phyloP scores from a whole-genome alignment of 1,139 yeast genomes.

The Suhomyces ambrosiae region DNA sequence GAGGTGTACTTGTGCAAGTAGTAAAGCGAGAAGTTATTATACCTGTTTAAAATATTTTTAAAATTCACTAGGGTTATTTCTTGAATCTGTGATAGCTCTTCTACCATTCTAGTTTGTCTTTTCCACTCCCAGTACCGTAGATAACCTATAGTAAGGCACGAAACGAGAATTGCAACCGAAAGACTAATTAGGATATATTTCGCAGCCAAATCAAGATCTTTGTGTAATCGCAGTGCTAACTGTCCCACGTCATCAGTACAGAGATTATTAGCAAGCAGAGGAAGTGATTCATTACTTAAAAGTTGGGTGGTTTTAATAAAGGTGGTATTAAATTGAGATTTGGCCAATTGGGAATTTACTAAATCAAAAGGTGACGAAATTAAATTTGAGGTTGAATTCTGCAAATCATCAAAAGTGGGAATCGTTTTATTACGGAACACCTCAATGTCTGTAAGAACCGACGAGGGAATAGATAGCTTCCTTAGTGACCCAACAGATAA shows the following conservation, averaged over 20 bases:
- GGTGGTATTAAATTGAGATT: conserved; percentile 13
- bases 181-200: conserved; percentile 43
- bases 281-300: conserved; percentile 41
- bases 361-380: conserved; percentile 17
- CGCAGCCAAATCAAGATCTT: conserved; percentile 34
- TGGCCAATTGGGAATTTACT: conserved; percentile 8
- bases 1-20: conserved; percentile 12
- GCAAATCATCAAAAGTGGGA: conserved; percentile 16
- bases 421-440: conserved; percentile 14
- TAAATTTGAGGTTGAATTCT: conserved; percentile 16
- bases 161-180: conserved; percentile 26
- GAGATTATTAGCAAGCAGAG: conserved; percentile 18
- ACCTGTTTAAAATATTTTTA: conserved; percentile 21
- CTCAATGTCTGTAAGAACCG: conserved; percentile 17
- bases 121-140: conserved; percentile 55
- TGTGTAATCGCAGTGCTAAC: conserved; percentile 27
- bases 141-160: conserved; percentile 44
- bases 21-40: conserved; percentile 22
- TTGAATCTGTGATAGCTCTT: conserved; percentile 18
- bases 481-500: conserved; percentile 58
- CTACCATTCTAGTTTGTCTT: conserved; percentile 34
- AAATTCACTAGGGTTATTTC: neutral
- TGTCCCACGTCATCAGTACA: neutral
- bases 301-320: conserved; percentile 3
- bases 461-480: conserved; percentile 60